Percentiles rank a stretch among this genome's conserved stretches.
Evolutionary conservation across 768 basidiomycete genomes (phyloP).

Genomic region (Lactarius tabidus): DNA sequence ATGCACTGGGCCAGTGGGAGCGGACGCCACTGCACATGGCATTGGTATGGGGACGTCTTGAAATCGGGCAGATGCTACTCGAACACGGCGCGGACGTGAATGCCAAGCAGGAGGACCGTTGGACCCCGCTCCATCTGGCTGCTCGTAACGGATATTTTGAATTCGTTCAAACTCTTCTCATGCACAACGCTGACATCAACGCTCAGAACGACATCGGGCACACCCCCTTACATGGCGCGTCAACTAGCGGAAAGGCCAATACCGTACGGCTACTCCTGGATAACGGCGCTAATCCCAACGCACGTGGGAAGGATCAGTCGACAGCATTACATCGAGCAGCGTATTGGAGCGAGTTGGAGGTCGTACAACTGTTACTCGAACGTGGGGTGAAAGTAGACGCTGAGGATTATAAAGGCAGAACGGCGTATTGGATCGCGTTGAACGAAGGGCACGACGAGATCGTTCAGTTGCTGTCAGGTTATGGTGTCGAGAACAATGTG

Average conservation of each 20-base stretch:
- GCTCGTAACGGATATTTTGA: neutral
- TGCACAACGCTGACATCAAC: neutral
- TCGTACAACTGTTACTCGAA: neutral
- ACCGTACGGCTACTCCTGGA: neutral
- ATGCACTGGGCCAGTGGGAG: neutral
- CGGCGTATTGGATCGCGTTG: neutral
- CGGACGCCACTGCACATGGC: neutral
- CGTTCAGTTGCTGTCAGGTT: neutral
- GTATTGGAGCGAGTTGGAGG: neutral
- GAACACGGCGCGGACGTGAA: neutral
- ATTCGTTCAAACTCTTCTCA: neutral
- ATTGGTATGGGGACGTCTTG: neutral
- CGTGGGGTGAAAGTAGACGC: neutral
- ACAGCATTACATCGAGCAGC: neutral
- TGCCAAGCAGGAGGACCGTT: neutral
- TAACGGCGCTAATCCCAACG: neutral
- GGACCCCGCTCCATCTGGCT: neutral
- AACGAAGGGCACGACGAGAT: neutral
- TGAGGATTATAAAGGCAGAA: neutral
- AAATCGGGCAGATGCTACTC: neutral
- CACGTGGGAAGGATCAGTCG: neutral
- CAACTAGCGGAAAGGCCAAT: neutral
- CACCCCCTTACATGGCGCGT: neutral
- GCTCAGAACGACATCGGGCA: neutral
- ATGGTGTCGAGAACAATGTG: neutral